Evolutionary conservation across 352 stramenopile species (phyloP), one percentile per base, ranked within the genome.

Genomic region (Phytophthora cryptogea): DNA sequence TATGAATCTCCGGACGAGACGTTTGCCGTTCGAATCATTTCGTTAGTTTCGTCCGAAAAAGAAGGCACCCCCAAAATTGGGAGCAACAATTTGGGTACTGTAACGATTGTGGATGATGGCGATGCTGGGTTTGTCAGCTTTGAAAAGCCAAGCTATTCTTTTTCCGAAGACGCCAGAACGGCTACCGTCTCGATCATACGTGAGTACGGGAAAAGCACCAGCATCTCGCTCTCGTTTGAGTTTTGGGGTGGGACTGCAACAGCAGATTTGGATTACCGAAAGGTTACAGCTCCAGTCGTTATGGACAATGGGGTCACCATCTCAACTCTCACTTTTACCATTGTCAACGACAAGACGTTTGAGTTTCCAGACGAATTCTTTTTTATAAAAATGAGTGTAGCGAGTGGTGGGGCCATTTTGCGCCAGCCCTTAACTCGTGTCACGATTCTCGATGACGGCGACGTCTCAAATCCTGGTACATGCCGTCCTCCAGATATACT

Each of bases 31-130:
- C 45, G 63, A 2, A 54, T 91, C 8, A 51, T 47, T 13, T 58
- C 37, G 1, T 62, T 50, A n/a, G 26, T 14, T 44, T 46, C 59
- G 20, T 46, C 59, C 5, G 8, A 31, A 20, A 8, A 61, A 3
- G 67, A 56, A 9, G 37, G 54, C 1, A 20, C 39, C 8, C 72
- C 76, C 1, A 74, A 40, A 10, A 59, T 90, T 16, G 78, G 78
- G n/a, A 54, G 10, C 1, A 84, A 74, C 27, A 57, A n/a, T 14
- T 48, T 57, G 0, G 33, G 53, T 13, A 62, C 30, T 1, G 75
- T 91, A 20, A 76, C 64, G 1, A 86, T 91, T 46, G n/a, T 80
- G 0, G 82, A 91, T 41, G 82, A 89, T 50, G 80, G 71, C 0
- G 79, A 89, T 42, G 79, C 82, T 33, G 82, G 82, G 0, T 74